Evolutionary conservation across 1,139 yeast genomes (phyloP), one percentile per base, ranked within the genome.

Genomic region (Saccharomycopsis crataegensis): DNA sequence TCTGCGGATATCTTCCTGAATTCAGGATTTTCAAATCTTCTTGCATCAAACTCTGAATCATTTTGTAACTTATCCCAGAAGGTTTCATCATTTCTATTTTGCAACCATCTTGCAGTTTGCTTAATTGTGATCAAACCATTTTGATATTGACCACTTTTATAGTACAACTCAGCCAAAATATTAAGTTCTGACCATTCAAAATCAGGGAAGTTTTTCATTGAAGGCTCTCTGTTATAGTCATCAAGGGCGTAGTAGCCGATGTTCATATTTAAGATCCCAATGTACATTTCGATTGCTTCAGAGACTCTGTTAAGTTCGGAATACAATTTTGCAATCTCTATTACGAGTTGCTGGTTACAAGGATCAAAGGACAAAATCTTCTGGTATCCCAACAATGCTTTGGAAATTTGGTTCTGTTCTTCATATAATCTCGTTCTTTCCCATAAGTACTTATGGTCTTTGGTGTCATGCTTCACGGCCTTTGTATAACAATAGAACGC

Each of bases 151-250:
- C 79, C 79, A 57, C 83, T 84, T 54, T 82, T 81, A 40, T 83
- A 75, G 64, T 86, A 86, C 40, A 93, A 70, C 63, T 93, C 98
- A 8, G 87, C 77, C 49, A 93, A 70, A 57, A 89, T 87, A 64
- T 93, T 91, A 51, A 93, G 73, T 60, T 89, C 93, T 0, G 96
- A 85, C 95, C 96, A 91, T 46, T 83, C 89, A 67, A 93, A 91
- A 1, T 48, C 64, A 46, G 61, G 81, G 73, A 59, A 56, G 9
- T 73, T 62, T 59, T 59, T 6, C 64, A 64, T 45, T 16, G 43
- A 44, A 60, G 69, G 62, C 50, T 61, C 65, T 52, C 60, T 56
- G 55, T 61, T 57, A 22, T 11, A 11, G 41, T 60, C 62, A 46
- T 62, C 54, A 65, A 58, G 34, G 8, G 46, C 28, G 33, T 47